Percentiles rank a stretch among this genome's conserved stretches.
These are phyloP conservation scores for Chaetoceros tenuissimus DNA, from an alignment of 108 stramenopile species.

Conservation along the genomic window DNA sequence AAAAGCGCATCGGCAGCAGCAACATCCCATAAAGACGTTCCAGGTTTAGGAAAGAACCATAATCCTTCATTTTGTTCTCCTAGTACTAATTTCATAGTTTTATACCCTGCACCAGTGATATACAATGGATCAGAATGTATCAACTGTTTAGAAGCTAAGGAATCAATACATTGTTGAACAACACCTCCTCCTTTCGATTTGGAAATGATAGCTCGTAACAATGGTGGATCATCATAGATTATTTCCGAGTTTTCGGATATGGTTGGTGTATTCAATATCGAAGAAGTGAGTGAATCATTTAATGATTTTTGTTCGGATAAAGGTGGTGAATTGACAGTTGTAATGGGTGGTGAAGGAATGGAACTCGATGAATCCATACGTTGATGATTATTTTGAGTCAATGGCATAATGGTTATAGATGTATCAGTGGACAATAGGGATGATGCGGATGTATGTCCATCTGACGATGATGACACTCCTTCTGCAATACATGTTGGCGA, in stretches of 20 bases:
- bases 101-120: constrained; percentile 49
- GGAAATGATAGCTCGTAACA: constrained; percentile 44
- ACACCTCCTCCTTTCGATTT: constrained; percentile 33
- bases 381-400: background rate
- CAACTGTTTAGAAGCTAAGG: constrained; percentile 28
- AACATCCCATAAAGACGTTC: constrained; percentile 60
- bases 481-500: background rate
- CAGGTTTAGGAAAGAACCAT: constrained; percentile 54
- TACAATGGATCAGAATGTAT: constrained; percentile 31
- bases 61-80: constrained; percentile 34
- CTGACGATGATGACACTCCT: background rate
- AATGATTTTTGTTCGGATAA: background rate
- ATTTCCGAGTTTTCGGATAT: background rate
- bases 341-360: too few species aligned
- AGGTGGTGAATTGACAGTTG: background rate
- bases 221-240: background rate
- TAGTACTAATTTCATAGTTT: constrained; percentile 35
- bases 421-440: background rate
- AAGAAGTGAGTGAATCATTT: background rate
- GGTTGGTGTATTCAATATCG: background rate
- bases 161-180: constrained; percentile 32
- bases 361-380: background rate
- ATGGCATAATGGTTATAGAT: background rate
- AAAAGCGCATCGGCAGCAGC: constrained; percentile 54
- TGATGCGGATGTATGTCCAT: background rate